Evolutionary conservation across 805 yeast species (phyloP).

Genomic region (Naumovozyma castellii): DNA sequence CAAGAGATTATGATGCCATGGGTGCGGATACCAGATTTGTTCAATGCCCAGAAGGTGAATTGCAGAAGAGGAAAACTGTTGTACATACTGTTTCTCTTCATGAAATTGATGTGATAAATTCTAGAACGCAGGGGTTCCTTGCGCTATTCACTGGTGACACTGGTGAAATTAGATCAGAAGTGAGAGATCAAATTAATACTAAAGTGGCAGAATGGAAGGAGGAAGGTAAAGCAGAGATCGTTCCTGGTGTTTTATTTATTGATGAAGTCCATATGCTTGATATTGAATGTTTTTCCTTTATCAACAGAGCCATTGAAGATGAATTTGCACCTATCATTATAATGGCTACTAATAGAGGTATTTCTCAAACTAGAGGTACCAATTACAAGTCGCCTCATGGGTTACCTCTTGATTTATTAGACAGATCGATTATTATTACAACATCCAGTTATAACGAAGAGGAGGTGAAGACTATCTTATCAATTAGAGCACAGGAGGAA

Average conservation of each 20-base stretch:
- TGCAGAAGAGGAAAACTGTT: slow-evolving; percentile 89
- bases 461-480: slow-evolving; percentile 76
- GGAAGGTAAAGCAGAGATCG: slow-evolving; percentile 96
- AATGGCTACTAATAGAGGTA: slow-evolving; percentile 96
- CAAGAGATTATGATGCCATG: slow-evolving; percentile 97
- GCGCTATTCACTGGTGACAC: slow-evolving; percentile 94
- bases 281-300: slow-evolving; percentile 88
- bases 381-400: slow-evolving; percentile 94
- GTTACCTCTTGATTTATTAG: slow-evolving; percentile 88
- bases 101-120: slow-evolving; percentile 95
- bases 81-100: slow-evolving; percentile 97
- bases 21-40: slow-evolving; percentile 97
- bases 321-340: slow-evolving; percentile 94
- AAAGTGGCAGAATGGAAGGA: slow-evolving; percentile 98
- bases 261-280: slow-evolving; percentile 99
- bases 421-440: slow-evolving; percentile 85
- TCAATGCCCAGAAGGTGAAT: slow-evolving; percentile 97
- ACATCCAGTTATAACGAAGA: slow-evolving; percentile 69
- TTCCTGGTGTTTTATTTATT: slow-evolving; percentile 93
- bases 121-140: slow-evolving; percentile 94
- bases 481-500: slow-evolving; percentile 89
- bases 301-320: slow-evolving; percentile 93
- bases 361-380: slow-evolving; percentile 89
- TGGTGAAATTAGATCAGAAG: slow-evolving; percentile 93
- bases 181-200: slow-evolving; percentile 91